Evolutionary conservation across 805 yeast genomes (phyloP).

Genomic region (Yamadazyma scolyti): DNA sequence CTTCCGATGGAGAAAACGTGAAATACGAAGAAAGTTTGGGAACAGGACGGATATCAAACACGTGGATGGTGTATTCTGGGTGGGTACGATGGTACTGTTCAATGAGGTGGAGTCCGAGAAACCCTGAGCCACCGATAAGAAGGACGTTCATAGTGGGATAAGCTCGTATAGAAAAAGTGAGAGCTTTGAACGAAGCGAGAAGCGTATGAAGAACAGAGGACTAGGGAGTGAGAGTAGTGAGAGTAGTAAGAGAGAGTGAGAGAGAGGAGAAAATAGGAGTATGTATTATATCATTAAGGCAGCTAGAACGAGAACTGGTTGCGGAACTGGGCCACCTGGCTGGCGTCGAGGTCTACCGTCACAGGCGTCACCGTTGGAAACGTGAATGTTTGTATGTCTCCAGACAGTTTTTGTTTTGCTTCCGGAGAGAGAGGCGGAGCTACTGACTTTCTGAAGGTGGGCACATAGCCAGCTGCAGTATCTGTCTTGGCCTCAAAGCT

Average conservation of each 20-base stretch:
- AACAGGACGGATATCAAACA: conserved; percentile 86
- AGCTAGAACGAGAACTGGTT: conserved; percentile 20
- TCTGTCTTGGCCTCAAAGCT: too few relatives aligned
- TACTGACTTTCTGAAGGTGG: too few relatives aligned
- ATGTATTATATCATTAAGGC: too few relatives aligned
- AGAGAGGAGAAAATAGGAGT: too few relatives aligned
- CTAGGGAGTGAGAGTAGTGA: too few relatives aligned
- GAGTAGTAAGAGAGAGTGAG: too few relatives aligned
- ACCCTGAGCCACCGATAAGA: conserved; percentile 94
- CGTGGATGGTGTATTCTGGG: conserved; percentile 73
- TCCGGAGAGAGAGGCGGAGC: too few relatives aligned
- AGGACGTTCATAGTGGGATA: conserved; percentile 46
- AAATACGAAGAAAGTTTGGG: conserved; percentile 72
- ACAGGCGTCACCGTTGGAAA: conserved; percentile 20
- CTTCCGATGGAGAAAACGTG: conserved; percentile 60
- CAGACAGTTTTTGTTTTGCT: too few relatives aligned
- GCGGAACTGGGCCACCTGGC: conserved; percentile 23
- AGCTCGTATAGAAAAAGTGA: too few relatives aligned
- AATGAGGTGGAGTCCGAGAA: conserved; percentile 85
- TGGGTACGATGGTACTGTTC: conserved; percentile 70
- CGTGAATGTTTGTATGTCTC: conserved; percentile 11
- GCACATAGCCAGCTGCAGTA: too few relatives aligned
- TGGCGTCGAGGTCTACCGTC: conserved; percentile 16
- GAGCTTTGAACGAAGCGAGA: too few relatives aligned
- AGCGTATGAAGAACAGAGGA: too few relatives aligned